Evolutionary conservation across 2,329 filamentous ascomycete species (phyloP).

Genomic region (Pseudocercospora fijiensis): DNA sequence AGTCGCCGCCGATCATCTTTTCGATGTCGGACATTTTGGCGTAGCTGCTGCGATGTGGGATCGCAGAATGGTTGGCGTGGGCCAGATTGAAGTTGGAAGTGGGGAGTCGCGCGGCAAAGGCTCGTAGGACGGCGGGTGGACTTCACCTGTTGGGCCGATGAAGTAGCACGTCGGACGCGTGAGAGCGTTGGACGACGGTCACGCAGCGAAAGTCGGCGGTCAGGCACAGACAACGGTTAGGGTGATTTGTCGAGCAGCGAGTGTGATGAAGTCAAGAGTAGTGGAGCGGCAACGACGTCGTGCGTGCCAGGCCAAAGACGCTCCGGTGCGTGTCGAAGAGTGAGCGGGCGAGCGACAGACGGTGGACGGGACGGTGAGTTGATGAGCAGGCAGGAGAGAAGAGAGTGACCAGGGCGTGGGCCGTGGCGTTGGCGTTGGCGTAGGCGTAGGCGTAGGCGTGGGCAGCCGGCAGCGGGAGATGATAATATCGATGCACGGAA

Average conservation of each 20-base stretch:
- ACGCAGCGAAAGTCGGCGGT: neutral
- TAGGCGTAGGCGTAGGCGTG: no score
- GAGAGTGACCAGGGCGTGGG: neutral
- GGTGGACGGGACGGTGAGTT: neutral
- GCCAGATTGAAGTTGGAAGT: constrained; percentile 27
- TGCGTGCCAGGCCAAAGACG: neutral
- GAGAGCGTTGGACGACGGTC: neutral
- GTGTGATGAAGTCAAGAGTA: neutral
- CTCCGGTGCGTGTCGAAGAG: neutral
- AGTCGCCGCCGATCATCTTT: constrained; percentile 46
- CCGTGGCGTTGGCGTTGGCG: no score
- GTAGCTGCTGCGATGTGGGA: constrained; percentile 37
- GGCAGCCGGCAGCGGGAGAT: neutral
- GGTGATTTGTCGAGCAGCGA: neutral
- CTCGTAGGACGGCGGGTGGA: neutral
- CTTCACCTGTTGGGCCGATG: neutral
- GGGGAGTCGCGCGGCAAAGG: constrained; percentile 3
- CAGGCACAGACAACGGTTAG: neutral
- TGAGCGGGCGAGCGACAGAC: neutral
- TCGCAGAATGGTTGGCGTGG: constrained; percentile 23
- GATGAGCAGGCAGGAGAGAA: neutral
- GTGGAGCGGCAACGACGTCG: constrained; percentile 5
- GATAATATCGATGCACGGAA: neutral
- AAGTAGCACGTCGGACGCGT: neutral
- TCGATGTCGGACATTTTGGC: constrained; percentile 48